Evolutionary conservation across 768 basidiomycete species (phyloP).

Genomic region (Leccinellum rugosiceps): DNA sequence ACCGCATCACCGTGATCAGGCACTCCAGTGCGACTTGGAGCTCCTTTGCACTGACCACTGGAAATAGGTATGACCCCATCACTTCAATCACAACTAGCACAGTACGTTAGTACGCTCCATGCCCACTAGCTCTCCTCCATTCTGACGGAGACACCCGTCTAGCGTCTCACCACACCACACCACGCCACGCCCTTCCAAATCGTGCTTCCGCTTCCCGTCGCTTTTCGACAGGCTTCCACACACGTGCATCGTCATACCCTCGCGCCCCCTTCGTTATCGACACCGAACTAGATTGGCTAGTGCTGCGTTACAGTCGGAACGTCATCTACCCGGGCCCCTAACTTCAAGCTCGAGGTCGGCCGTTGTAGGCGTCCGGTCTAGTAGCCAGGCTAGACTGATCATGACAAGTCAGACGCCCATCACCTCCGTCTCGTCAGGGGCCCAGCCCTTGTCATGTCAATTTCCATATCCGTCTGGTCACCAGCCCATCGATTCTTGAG

Average conservation of each 20-base stretch:
- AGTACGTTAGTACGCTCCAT: neutral
- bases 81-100: neutral
- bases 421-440: neutral
- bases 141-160: neutral
- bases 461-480: neutral
- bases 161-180: neutral
- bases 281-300: neutral
- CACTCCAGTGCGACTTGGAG: neutral
- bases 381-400: neutral
- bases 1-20: constrained; percentile 3
- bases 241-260: constrained; percentile 1
- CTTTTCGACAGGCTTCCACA: neutral
- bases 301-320: neutral
- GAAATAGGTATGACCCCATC: neutral
- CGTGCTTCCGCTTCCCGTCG: neutral
- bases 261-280: neutral
- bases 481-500: constrained; percentile 1
- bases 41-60: neutral
- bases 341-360: neutral
- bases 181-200: neutral
- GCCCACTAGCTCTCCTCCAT: neutral
- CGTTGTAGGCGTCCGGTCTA: neutral
- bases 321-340: neutral
- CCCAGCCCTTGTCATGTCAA: neutral
- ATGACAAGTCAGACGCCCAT: neutral